Evolutionary conservation across 78 protist genomes (phyloP).

Genomic region (Cyanophora paradoxa): DNA sequence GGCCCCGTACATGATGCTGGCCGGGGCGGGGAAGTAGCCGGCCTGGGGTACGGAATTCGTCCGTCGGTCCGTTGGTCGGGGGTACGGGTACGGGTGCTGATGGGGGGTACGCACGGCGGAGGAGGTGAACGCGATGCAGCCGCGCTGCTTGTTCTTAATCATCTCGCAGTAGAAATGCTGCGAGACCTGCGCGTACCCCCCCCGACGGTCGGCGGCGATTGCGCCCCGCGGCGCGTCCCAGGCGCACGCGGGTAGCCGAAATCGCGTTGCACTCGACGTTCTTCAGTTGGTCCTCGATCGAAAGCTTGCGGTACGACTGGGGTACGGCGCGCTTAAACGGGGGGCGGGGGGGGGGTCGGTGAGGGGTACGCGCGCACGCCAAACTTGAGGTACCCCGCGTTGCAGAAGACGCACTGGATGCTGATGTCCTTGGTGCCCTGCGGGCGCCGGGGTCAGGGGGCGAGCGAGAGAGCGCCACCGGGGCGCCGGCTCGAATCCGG

Average conservation of each 20-base stretch:
- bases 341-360: background rate
- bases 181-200: background rate
- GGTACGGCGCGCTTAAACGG: background rate
- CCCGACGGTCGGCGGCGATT: constrained; percentile 1
- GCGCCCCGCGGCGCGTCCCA: background rate
- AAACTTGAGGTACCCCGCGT: too few species aligned
- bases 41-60: background rate
- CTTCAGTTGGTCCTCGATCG: too few species aligned
- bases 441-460: too few species aligned
- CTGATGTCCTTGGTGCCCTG: background rate
- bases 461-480: too few species aligned
- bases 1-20: constrained; percentile 7
- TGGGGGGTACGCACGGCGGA: background rate
- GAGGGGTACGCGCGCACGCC: background rate
- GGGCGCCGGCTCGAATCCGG: too few species aligned
- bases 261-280: too few species aligned
- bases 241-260: background rate
- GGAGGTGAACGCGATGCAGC: constrained; percentile 27
- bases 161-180: constrained; percentile 18
- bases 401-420: constrained; percentile 14
- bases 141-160: background rate
- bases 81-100: too few species aligned
- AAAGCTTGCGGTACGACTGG: background rate
- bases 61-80: background rate
- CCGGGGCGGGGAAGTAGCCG: constrained; percentile 23